A percentile compares a stretch with the other conserved stretches of the same genome.
Evolutionary conservation across 441 rosid species (phyloP).

Genomic region (Manihot esculenta): DNA sequence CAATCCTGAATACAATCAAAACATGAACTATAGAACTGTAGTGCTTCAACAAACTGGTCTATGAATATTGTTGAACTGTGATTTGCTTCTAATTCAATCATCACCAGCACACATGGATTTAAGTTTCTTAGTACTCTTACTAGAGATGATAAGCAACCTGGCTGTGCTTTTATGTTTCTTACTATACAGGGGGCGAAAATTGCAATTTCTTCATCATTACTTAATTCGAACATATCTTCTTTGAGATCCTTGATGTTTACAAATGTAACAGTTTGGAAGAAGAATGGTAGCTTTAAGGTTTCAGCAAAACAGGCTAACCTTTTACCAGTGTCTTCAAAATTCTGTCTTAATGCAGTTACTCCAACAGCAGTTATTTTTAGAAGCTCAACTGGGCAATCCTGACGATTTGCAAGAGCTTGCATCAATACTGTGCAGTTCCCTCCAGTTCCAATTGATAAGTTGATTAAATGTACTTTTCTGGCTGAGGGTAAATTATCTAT

Average conservation of each 20-base stretch:
- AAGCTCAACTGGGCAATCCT: conserved; percentile 29
- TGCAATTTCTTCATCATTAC: conserved; percentile 29
- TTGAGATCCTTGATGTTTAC: conserved; percentile 27
- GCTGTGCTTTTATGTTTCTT: conserved; percentile 21
- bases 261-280: conserved; percentile 25
- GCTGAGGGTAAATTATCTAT: conserved; percentile 25
- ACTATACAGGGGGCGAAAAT: conserved; percentile 23
- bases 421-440: conserved; percentile 27
- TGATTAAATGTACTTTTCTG: conserved; percentile 28
- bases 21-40: conserved; percentile 17
- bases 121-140: conserved; percentile 25
- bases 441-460: conserved; percentile 25
- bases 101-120: conserved; percentile 30
- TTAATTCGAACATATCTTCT: conserved; percentile 29
- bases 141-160: conserved; percentile 25
- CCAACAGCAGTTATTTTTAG: conserved; percentile 39
- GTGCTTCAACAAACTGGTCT: conserved; percentile 27
- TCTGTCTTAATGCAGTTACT: not conserved
- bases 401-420: conserved; percentile 36
- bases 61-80: conserved; percentile 24
- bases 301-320: conserved; percentile 30
- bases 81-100: conserved; percentile 30
- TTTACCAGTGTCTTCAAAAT: conserved; percentile 30
- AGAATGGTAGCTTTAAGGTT: conserved; percentile 31
- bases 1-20: conserved; percentile 33